A percentile compares a stretch with the other conserved stretches of the same genome.
These are phyloP conservation scores for Carex pumila DNA, from an alignment of 176 grass and related monocot genomes.

Conservation along the genomic window DNA sequence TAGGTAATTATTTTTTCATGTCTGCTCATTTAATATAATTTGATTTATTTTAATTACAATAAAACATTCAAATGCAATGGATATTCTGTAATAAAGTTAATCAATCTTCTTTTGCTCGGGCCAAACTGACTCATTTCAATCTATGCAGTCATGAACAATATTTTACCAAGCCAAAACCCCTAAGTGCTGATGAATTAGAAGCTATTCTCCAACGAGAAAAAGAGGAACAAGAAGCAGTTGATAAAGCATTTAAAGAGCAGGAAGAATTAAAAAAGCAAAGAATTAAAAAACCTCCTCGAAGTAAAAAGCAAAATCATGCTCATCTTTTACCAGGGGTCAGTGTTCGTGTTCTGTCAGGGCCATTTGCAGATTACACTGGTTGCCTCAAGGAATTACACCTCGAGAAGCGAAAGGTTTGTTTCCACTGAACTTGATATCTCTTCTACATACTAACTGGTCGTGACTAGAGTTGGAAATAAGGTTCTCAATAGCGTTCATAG, in stretches of 20 bases:
- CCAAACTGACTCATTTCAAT: background rate
- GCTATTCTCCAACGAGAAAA: slow-evolving; percentile 60
- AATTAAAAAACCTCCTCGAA: slow-evolving; percentile 38
- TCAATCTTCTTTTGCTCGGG: background rate
- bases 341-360: slow-evolving; percentile 57
- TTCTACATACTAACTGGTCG: background rate
- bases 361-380: slow-evolving; percentile 66
- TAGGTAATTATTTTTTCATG: slow-evolving; percentile 27
- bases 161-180: slow-evolving; percentile 84
- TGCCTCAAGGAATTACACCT: slow-evolving; percentile 48
- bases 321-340: slow-evolving; percentile 43
- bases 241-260: slow-evolving; percentile 51
- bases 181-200: slow-evolving; percentile 63
- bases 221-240: slow-evolving; percentile 61
- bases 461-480: background rate
- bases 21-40: background rate
- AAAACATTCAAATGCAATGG: background rate
- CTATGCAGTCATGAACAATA: slow-evolving; percentile 51
- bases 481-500: too few species aligned
- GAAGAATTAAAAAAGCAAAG: background rate
- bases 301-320: background rate
- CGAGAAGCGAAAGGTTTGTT: slow-evolving; percentile 66
- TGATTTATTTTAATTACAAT: background rate
- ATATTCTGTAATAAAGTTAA: background rate
- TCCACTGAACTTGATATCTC: background rate